phyloP scores from a whole-genome alignment of 352 stramenopile genomes.

The Globisporangium emineosum region DNA sequence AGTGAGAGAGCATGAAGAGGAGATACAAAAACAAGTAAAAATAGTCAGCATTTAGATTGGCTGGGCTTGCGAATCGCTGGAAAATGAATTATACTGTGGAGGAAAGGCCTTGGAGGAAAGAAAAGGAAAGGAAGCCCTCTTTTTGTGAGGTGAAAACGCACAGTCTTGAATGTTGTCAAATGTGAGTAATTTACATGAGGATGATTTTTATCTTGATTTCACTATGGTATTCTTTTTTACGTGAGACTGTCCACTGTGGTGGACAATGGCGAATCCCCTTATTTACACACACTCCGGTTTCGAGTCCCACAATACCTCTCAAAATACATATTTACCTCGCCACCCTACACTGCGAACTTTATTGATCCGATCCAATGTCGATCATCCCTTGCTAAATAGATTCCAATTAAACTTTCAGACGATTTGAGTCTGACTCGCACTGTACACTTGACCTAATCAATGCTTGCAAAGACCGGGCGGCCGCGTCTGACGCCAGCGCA shows the following conservation, averaged over 20 bases:
- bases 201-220: constrained; percentile 4
- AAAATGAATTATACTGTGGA: neutral
- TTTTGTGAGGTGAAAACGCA: neutral
- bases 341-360: neutral
- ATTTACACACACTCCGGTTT: neutral
- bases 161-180: neutral
- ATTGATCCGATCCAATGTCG: too few species aligned
- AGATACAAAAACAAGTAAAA: neutral
- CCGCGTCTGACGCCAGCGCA: constrained; percentile 5
- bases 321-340: neutral
- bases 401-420: constrained; percentile 6
- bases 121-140: neutral
- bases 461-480: constrained; percentile 7
- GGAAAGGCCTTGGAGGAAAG: neutral
- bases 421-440: constrained; percentile 10
- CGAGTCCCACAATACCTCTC: neutral
- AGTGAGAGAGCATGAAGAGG: constrained; percentile 1
- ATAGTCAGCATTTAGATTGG: neutral
- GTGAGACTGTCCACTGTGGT: neutral
- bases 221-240: neutral
- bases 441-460: constrained; percentile 10
- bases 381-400: neutral
- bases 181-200: neutral
- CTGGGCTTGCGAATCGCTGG: neutral
- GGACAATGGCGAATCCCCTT: neutral